These are phyloP conservation scores for Suhomyces anneliseae DNA, from an alignment of 1,139 yeast species.

Conservation along the genomic window DNA sequence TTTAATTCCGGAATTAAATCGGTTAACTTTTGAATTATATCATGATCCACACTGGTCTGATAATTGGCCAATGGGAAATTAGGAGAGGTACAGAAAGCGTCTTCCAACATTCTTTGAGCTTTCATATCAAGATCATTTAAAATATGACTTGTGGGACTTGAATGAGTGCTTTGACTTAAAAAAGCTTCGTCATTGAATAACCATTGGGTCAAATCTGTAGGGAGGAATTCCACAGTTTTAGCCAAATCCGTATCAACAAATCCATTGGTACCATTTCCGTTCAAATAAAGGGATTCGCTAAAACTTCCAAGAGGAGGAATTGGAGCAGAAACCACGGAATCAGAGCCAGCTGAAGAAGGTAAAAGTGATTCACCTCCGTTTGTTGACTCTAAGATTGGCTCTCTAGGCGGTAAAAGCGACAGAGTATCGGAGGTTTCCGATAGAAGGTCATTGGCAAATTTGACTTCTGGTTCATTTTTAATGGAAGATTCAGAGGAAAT, in stretches of 20 bases:
- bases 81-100: constrained; percentile 31
- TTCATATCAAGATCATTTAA: constrained; percentile 8
- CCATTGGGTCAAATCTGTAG: constrained; percentile 29
- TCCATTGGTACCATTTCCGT: neutral
- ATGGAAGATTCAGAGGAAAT: neutral
- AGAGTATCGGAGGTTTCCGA: neutral
- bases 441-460: neutral
- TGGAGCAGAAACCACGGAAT: neutral
- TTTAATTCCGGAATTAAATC: constrained; percentile 32
- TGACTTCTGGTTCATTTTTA: neutral
- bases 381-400: too few relatives aligned
- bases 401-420: neutral
- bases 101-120: constrained; percentile 15
- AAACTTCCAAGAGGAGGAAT: neutral
- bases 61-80: constrained; percentile 28
- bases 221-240: constrained; percentile 1
- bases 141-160: constrained; percentile 12
- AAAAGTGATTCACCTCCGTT: too few relatives aligned
- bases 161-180: constrained; percentile 4
- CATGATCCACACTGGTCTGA: constrained; percentile 25
- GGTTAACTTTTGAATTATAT: constrained; percentile 26
- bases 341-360: neutral
- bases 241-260: neutral
- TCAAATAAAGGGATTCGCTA: neutral
- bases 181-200: constrained; percentile 25